Base-by-base conservation (phyloP, 768 basidiomycete genomes). In the Tricholoma terreum region DNA sequence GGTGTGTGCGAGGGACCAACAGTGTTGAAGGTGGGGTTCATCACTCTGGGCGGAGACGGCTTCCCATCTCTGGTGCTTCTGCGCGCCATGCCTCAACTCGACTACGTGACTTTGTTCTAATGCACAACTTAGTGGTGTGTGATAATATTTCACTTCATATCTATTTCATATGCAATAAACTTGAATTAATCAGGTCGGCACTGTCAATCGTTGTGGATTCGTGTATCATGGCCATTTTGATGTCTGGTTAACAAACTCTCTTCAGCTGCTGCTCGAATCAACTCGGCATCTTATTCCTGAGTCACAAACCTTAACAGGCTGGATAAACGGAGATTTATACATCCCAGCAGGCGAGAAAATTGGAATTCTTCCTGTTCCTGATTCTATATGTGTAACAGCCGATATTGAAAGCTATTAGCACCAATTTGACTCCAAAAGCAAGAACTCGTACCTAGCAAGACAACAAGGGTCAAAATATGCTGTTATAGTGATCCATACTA, bases 21-120 rank as follows among this genome's bases (percentile, higher is more conserved):
- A n/a, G n/a, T n/a, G n/a, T n/a, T n/a, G n/a, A n/a, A n/a, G n/a
- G n/a, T n/a, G n/a, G n/a, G n/a, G n/a, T n/a, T n/a, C n/a, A n/a
- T n/a, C n/a, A n/a, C n/a, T n/a, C n/a, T n/a, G n/a, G n/a, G n/a
- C n/a, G n/a, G n/a, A n/a, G n/a, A n/a, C n/a, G n/a, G n/a, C n/a
- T n/a, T n/a, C n/a, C n/a, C n/a, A n/a, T n/a, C n/a, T n/a, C n/a
- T 36, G 67, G 62, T 8, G 61, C 55, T 7, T 71, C 70, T 10
- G 24, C 68, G 0, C 46, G 59, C 2, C 64, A 68, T 62, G 51
- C 58, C 2, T 19, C 51, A 73, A 0, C 19, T 50, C 8, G 70
- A 69, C 43, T 71, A 66, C 56, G 54, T 63, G 66, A 64, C n/a
- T 66, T 64, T 8, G 66, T 57, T 1, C 57, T 50, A 21, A 69